phyloP scores from a whole-genome alignment of 257 asterid genomes.

The Lantana camara region DNA sequence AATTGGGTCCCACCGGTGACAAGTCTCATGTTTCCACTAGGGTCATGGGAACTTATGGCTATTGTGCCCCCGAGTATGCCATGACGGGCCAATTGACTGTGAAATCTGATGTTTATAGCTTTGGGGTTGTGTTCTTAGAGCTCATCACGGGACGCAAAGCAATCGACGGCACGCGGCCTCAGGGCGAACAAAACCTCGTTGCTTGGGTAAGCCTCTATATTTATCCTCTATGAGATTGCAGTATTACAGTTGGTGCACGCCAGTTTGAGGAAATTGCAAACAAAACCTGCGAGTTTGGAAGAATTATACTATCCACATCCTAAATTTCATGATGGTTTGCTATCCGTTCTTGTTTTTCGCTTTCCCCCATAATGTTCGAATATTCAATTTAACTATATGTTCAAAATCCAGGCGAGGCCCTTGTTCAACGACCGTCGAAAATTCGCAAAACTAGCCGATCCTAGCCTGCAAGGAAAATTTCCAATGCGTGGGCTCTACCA shows the following conservation, averaged over 20 bases:
- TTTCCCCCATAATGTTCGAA: no score
- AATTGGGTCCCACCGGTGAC: constrained; percentile 99
- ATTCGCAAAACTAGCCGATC: constrained; percentile 85
- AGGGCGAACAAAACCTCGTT: constrained; percentile 93
- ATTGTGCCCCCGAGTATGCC: constrained; percentile 99
- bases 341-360: no score
- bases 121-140: constrained; percentile 94
- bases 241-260: background rate
- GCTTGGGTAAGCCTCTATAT: constrained; percentile 67
- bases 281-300: no score
- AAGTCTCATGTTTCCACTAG: constrained; percentile 97
- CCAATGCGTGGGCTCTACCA: constrained; percentile 94
- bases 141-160: constrained; percentile 99
- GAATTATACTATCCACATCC: no score
- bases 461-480: constrained; percentile 74
- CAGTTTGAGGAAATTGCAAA: no score
- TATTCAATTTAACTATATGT: background rate
- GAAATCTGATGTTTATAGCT: constrained; percentile 96
- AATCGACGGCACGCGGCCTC: constrained; percentile 78
- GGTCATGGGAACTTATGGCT: constrained; percentile 99
- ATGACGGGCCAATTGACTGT: constrained; percentile 98
- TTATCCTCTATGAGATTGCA: background rate
- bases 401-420: constrained; percentile 74
- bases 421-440: constrained; percentile 86
- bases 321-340: no score